A percentile compares a stretch with the other conserved stretches of the same genome.
These are phyloP conservation scores for Botrytis elliptica DNA, from an alignment of 2,329 filamentous ascomycete genomes.

Conservation along the genomic window DNA sequence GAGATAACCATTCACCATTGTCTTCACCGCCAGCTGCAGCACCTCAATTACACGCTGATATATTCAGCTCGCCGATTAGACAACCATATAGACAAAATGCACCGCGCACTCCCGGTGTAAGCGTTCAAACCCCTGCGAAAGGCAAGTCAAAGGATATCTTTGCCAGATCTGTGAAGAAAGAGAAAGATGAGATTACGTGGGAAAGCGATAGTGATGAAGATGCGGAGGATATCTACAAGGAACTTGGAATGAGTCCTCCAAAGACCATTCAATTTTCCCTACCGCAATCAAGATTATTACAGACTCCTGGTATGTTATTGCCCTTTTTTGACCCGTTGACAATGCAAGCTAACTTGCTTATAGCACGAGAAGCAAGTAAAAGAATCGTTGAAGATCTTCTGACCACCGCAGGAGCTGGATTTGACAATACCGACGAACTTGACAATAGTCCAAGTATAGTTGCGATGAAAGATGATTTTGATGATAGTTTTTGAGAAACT, in stretches of 20 bases:
- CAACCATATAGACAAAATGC: conserved; percentile 36
- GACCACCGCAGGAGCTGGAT: conserved; percentile 72
- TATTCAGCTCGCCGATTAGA: conserved; percentile 75
- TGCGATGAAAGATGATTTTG: conserved; percentile 61
- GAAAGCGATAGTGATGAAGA: conserved; percentile 65
- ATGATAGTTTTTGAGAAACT: conserved; percentile 56
- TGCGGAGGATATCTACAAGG: conserved; percentile 56
- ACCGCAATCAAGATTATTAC: conserved; percentile 72
- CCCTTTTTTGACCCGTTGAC: neutral
- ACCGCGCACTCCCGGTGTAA: conserved; percentile 77
- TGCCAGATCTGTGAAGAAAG: conserved; percentile 34
- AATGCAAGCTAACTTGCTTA: conserved; percentile 12
- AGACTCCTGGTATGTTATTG: conserved; percentile 68
- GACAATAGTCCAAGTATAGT: conserved; percentile 66
- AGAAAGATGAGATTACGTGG: conserved; percentile 63
- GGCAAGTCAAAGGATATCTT: conserved; percentile 53
- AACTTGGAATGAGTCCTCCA: conserved; percentile 76
- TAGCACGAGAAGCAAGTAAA: conserved; percentile 76
- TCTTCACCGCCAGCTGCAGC: conserved; percentile 77
- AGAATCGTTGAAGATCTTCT: conserved; percentile 80
- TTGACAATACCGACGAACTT: conserved; percentile 48
- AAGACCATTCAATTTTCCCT: conserved; percentile 89
- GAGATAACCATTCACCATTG: conserved; percentile 43
- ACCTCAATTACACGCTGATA: conserved; percentile 79
- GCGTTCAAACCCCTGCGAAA: conserved; percentile 73